Evolutionary conservation across 2,329 filamentous ascomycete species (phyloP).

Genomic region (Aureobasidium sp.): DNA sequence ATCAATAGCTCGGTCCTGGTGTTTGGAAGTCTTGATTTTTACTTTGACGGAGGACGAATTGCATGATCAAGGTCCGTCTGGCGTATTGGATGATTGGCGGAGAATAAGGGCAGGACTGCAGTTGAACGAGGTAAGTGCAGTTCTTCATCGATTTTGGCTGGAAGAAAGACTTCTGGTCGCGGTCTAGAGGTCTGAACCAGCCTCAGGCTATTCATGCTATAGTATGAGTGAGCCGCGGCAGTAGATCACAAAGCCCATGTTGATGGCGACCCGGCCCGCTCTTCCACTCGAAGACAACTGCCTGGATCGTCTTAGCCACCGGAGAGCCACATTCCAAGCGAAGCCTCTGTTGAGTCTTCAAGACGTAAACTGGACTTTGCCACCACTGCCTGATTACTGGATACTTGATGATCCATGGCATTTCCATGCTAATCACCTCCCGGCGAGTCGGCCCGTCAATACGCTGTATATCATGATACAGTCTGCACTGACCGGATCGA

Average conservation of each 20-base stretch:
- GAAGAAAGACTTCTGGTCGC: background rate
- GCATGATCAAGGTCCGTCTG: background rate
- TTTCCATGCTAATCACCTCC: background rate
- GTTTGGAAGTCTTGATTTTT: background rate
- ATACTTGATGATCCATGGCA: background rate
- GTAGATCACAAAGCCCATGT: background rate
- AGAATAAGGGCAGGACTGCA: background rate
- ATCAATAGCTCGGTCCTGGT: background rate
- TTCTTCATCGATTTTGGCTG: too few relatives aligned
- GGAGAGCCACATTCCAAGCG: background rate
- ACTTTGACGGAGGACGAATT: background rate
- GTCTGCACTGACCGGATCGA: background rate
- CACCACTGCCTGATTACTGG: background rate
- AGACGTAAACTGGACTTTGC: background rate
- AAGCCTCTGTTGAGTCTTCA: background rate
- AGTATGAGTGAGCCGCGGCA: background rate
- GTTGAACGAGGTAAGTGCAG: background rate
- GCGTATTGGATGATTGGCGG: background rate
- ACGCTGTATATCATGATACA: background rate
- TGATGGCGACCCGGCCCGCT: background rate
- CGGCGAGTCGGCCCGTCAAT: background rate
- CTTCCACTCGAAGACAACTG: background rate
- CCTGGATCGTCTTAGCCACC: background rate
- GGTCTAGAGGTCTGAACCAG: background rate
- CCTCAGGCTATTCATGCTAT: background rate